Evolutionary conservation across 306 rosid species (phyloP), one percentile per base, ranked within the genome.

Genomic region (Cucurbita maxima): DNA sequence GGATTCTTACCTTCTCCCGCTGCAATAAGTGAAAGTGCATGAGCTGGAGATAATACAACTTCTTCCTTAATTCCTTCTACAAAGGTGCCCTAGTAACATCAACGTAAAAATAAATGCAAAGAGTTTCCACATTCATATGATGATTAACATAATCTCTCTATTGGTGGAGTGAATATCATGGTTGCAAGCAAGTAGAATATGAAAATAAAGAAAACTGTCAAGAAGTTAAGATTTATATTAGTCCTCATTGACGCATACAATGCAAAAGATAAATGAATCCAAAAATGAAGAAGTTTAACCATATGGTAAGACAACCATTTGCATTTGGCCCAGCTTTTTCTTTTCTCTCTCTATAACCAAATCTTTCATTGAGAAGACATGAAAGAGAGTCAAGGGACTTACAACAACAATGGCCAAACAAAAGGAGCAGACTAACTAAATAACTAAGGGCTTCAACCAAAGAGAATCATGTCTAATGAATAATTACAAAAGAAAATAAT

Each of bases 11-110:
- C 99, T 89, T 95, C 99, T 79, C 99, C 99, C 62, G 99, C 96
- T 22, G 99, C 99, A 78, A 95, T 95, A 57, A 95, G 92, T 41
- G 99, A 95, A 73, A 95, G 89, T 48, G 96, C 97, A 58, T 95
- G 99, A 85, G 99, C 99, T 61, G 99, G 99, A 83, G 99, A 95
- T 41, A 95, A 85, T 14, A 95, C 99, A 79, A 95, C 99, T 80
- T 95, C 99, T 85, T 95, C 99, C 82, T 95, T 95, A 74, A 91
- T 81, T 79, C 99, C 99, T 84, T 95, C 97, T 58, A 95, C 96
- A 84, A 84, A 95, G 57, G 96, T 91, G 7, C 99, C 99, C 99
- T 95, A 70, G 82, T 76, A 34, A 55, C 78, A 79, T 72, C 12
- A 9, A 55, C 48, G 47, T 7, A 19, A 37, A 58, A 58, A 34